phyloP scores from a whole-genome alignment of 192 early-diverging fungal genomes.

The Cladochytrium replicatum region DNA sequence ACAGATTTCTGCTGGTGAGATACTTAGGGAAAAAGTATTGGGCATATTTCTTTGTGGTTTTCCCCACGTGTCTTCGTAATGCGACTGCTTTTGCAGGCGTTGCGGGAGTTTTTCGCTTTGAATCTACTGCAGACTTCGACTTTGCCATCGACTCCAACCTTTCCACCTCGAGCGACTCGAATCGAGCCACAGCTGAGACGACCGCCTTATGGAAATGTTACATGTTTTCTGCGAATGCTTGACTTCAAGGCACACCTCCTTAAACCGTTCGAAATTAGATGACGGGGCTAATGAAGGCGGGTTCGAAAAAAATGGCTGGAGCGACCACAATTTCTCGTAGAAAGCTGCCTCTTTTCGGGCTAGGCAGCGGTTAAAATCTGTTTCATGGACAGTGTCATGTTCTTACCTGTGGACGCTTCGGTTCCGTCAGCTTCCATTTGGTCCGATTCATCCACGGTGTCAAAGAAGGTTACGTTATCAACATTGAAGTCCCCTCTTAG shows the following conservation, averaged over 20 bases:
- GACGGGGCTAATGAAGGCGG: slow-evolving; percentile 41
- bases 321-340: slow-evolving; percentile 70
- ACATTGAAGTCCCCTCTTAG: slow-evolving; percentile 76
- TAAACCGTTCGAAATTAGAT: slow-evolving; percentile 21
- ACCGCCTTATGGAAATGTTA: too few relatives aligned
- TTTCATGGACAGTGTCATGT: too few relatives aligned
- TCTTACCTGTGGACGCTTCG: slow-evolving; percentile 9
- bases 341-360: slow-evolving; percentile 23
- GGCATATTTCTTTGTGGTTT: slow-evolving; percentile 12
- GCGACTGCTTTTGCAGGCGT: too few relatives aligned
- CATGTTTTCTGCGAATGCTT: too few relatives aligned
- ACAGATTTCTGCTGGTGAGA: slow-evolving; percentile 57
- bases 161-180: too few relatives aligned
- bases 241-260: slow-evolving; percentile 20
- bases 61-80: slow-evolving; percentile 9
- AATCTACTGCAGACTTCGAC: slow-evolving; percentile 5
- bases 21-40: slow-evolving; percentile 67
- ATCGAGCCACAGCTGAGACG: too few relatives aligned
- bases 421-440: slow-evolving; percentile 31
- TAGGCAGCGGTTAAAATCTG: background rate
- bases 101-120: slow-evolving; percentile 6
- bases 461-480: slow-evolving; percentile 48
- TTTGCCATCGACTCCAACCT: too few relatives aligned
- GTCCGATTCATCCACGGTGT: slow-evolving; percentile 23
- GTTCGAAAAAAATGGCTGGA: slow-evolving; percentile 66